Evolutionary conservation across 1,284 basidiomycete species (phyloP), one percentile per base, ranked within the genome.

Genomic region (Leccinum griseonigrum): DNA sequence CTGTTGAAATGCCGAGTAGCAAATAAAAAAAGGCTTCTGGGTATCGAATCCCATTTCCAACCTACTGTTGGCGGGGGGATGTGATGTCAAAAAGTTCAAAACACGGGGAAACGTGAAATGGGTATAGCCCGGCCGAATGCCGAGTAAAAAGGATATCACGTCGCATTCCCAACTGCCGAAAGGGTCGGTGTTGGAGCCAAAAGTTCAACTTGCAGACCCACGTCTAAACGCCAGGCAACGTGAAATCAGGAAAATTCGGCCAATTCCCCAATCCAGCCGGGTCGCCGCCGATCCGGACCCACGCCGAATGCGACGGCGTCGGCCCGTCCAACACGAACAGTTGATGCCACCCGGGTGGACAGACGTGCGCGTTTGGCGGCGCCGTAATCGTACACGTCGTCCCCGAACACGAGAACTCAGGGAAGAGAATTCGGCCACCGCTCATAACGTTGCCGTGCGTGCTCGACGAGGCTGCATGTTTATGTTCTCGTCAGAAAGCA

Each of bases 221-320:
- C 26, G 13, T 28, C 48, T 50, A 57, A 22, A 69, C 64, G 9
- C 88, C 89, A 2, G 88, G 89, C 1, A 71, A 71, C 4, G 81
- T 83, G 70, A 91, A 91, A 60, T 85, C 88, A 43, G 85, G 78
- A 66, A 81, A 76, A 58, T 82, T 55, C 0, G 88, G 90, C 90
- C 90, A 91, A 64, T 87, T 83, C 0, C 89, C 89, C 6, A 91
- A 72, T 54, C 77, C 22, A 0, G 77, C 81, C 0, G 89, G 89
- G 72, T 91, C 88, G 18, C 88, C 89, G 28, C 90, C 89, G 62
- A 91, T 88, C 22, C 88, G 84, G 14, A 91, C 83, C 86, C 87
- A 91, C 10, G 79, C 74, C 22, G 86, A 86, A 66, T 84, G 80
- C 14, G 88, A 90, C 6, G 89, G 89, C 2, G 88, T 91, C 13